Conservation (phyloP, 1,284 basidiomycete species). For the Fomitiporia mediterranea region DNA sequence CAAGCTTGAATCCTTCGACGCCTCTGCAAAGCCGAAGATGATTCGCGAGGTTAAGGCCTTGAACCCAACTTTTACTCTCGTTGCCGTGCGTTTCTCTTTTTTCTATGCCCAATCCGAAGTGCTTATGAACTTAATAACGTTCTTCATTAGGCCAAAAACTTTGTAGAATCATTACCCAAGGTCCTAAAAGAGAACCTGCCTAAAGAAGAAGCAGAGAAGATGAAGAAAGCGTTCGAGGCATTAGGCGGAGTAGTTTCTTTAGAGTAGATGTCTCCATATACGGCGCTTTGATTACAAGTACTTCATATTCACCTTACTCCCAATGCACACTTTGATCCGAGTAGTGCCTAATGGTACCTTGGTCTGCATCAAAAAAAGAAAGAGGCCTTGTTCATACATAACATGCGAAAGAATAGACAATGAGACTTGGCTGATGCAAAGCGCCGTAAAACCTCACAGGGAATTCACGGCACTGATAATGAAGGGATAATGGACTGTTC, state of each 20-base stretch:
- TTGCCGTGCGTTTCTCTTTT: constrained; percentile 66
- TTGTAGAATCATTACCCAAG: constrained; percentile 95
- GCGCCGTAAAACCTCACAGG: background rate
- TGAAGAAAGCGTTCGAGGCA: constrained; percentile 85
- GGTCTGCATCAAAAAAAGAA: constrained; percentile 15
- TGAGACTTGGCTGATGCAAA: background rate
- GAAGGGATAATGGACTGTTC: constrained; percentile 24
- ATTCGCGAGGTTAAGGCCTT: constrained; percentile 97
- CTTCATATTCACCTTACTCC: constrained; percentile 10
- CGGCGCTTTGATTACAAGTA: no score
- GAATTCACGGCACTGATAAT: background rate
- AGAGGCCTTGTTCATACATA: constrained; percentile 18
- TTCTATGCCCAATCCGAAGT: constrained; percentile 20
- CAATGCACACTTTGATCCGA: constrained; percentile 9
- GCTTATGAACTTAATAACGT: constrained; percentile 12
- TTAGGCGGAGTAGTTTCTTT: constrained; percentile 87
- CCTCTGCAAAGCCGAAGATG: constrained; percentile 90
- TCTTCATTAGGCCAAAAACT: constrained; percentile 88
- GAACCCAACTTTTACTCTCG: constrained; percentile 91
- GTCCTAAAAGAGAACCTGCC: constrained; percentile 92
- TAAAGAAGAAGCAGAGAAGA: constrained; percentile 98
- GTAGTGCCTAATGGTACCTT: background rate
- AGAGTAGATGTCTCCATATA: constrained; percentile 45
- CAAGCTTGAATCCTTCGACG: constrained; percentile 90
- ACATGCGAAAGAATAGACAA: constrained; percentile 1